Percentiles rank a stretch among this genome's conserved stretches.
These are phyloP conservation scores for Elsinoe perseae DNA, from an alignment of 2,329 filamentous ascomycete species.

Conservation along the genomic window DNA sequence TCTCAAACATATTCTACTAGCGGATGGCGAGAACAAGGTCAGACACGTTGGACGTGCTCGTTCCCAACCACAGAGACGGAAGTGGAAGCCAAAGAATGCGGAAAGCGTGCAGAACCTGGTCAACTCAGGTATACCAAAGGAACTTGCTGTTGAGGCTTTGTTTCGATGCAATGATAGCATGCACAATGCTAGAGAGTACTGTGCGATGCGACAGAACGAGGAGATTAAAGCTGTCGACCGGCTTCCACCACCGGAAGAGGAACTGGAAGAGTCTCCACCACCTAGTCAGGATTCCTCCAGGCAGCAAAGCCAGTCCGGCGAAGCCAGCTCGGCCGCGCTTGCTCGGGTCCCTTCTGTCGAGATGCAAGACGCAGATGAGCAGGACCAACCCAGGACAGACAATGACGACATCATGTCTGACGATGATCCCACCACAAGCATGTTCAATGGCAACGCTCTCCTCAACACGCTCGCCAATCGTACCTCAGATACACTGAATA, in stretches of 20 bases:
- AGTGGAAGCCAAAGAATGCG: slow-evolving; percentile 44
- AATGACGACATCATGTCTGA: slow-evolving; percentile 17
- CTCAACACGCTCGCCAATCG: slow-evolving; percentile 9
- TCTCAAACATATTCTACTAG: slow-evolving; percentile 66
- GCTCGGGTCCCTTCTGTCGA: slow-evolving; percentile 27
- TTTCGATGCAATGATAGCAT: slow-evolving; percentile 69
- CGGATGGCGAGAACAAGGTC: slow-evolving; percentile 65
- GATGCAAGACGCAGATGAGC: slow-evolving; percentile 32
- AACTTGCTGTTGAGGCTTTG: slow-evolving; percentile 67
- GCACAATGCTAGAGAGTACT: slow-evolving; percentile 63
- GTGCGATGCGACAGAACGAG: slow-evolving; percentile 39
- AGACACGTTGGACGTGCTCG: slow-evolving; percentile 50
- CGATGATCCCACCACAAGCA: slow-evolving; percentile 11
- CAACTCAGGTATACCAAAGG: slow-evolving; percentile 48
- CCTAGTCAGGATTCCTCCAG: not conserved
- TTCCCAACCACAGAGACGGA: slow-evolving; percentile 40
- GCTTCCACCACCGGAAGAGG: slow-evolving; percentile 26
- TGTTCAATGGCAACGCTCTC: not conserved
- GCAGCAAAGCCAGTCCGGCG: slow-evolving; percentile 5
- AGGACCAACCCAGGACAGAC: slow-evolving; percentile 16
- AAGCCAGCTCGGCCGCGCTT: not conserved
- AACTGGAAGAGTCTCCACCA: slow-evolving; percentile 15
- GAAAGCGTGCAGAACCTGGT: slow-evolving; percentile 39
- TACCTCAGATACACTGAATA: slow-evolving; percentile 3
- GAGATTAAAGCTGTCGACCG: slow-evolving; percentile 22